A percentile compares a stretch with the other conserved stretches of the same genome.
Evolutionary conservation across 2,329 filamentous ascomycete species (phyloP).

Genomic region (Verticillium klebahnii): DNA sequence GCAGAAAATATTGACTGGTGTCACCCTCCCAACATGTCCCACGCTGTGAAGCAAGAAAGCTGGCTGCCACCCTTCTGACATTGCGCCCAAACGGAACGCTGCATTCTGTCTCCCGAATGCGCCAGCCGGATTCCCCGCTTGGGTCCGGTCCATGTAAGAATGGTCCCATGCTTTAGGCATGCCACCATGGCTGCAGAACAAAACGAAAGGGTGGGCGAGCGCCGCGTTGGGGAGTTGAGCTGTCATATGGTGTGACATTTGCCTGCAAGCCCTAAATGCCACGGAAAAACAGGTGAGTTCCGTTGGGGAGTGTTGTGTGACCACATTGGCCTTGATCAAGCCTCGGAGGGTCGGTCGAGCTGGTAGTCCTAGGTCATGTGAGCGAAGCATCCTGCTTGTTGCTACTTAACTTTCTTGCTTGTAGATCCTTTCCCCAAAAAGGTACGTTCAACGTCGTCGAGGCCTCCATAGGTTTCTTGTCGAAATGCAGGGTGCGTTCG

Average conservation of each 20-base stretch:
- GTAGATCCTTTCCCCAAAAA: too few species aligned
- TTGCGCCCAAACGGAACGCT: background rate
- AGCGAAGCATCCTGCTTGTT: too few species aligned
- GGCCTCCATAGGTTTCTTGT: too few species aligned
- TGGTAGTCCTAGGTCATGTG: too few species aligned
- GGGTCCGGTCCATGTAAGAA: background rate
- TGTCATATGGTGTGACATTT: background rate
- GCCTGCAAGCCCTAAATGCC: background rate
- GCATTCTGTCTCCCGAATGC: background rate
- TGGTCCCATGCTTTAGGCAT: background rate
- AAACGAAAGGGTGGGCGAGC: background rate
- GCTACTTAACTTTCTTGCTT: too few species aligned
- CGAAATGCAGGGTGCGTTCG: too few species aligned
- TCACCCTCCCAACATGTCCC: background rate
- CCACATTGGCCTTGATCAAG: background rate
- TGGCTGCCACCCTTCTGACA: background rate
- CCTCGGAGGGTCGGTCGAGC: background rate
- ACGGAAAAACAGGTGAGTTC: background rate
- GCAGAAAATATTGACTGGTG: background rate
- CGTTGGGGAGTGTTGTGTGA: background rate
- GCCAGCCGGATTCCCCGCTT: background rate
- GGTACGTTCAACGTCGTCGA: too few species aligned
- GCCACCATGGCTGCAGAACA: background rate
- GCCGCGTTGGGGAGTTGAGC: background rate
- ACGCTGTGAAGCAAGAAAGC: background rate